These are phyloP conservation scores for Phytophthora cryptogea DNA, from an alignment of 352 stramenopile genomes.

Conservation along the genomic window DNA sequence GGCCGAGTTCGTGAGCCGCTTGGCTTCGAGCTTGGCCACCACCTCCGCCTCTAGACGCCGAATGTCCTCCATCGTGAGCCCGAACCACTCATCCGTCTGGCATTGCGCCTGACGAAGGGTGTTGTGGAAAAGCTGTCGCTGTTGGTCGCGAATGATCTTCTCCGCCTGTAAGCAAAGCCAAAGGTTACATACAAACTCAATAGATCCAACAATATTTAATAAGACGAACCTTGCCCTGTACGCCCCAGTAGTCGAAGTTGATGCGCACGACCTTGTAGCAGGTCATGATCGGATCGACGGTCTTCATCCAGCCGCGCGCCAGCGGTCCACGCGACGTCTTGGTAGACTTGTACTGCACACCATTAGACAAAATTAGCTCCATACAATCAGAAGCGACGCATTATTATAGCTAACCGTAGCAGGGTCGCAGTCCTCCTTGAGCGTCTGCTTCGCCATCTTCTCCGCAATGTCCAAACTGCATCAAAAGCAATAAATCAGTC, in stretches of 20 bases:
- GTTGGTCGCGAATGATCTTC: constrained; percentile 83
- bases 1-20: constrained; percentile 52
- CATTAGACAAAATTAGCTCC: not conserved
- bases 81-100: constrained; percentile 82
- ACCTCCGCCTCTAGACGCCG: constrained; percentile 76
- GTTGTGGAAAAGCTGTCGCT: constrained; percentile 82
- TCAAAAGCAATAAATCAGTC: not conserved
- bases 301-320: constrained; percentile 66
- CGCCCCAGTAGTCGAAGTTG: constrained; percentile 90
- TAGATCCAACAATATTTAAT: not conserved
- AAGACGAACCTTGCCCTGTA: constrained; percentile 65
- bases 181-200: not conserved
- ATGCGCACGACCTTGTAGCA: constrained; percentile 88
- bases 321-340: constrained; percentile 80
- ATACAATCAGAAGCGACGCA: not conserved
- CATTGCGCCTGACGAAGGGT: constrained; percentile 77
- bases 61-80: constrained; percentile 86
- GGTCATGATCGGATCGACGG: constrained; percentile 79
- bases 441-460: constrained; percentile 73
- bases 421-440: constrained; percentile 74
- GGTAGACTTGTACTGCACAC: constrained; percentile 60
- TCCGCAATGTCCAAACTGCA: constrained; percentile 76
- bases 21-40: constrained; percentile 76
- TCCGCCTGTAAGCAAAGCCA: constrained; percentile 45
- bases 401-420: constrained; percentile 41